Percentiles rank a stretch among this genome's conserved stretches.
Evolutionary conservation across 371 early-diverging fungal species (phyloP).

Genomic region (Mucor lusitanicus): DNA sequence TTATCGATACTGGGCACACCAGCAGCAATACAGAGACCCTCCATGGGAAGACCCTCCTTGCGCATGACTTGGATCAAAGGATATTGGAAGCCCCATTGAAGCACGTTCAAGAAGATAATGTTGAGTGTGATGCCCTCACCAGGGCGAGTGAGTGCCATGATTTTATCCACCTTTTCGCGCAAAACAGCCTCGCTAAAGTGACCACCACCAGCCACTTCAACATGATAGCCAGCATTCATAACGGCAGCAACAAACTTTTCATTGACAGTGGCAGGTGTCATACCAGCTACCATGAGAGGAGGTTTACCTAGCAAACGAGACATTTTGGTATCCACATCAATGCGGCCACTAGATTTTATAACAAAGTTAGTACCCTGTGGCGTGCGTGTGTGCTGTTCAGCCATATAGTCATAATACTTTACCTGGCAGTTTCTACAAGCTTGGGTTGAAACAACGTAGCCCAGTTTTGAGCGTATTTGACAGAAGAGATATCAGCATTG

Average conservation of each 20-base stretch:
- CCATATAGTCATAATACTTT: not conserved
- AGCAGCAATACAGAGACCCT: conserved; percentile 89
- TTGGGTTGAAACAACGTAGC: conserved; percentile 85
- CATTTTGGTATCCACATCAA: conserved; percentile 91
- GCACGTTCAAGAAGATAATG: conserved; percentile 90
- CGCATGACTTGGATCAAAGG: conserved; percentile 89
- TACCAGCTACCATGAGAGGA: conserved; percentile 89
- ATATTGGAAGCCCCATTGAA: conserved; percentile 96
- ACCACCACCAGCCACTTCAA: conserved; percentile 95
- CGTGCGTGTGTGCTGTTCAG: not conserved
- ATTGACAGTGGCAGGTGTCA: conserved; percentile 86
- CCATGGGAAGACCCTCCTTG: conserved; percentile 92
- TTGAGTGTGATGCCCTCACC: conserved; percentile 93
- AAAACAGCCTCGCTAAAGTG: conserved; percentile 88
- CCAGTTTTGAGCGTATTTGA: conserved; percentile 89
- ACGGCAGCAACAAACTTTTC: conserved; percentile 82
- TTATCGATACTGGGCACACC: conserved; percentile 93
- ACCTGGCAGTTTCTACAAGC: conserved; percentile 58
- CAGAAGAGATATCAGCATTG: conserved; percentile 75
- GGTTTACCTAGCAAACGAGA: conserved; percentile 86
- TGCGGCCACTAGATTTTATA: conserved; percentile 56
- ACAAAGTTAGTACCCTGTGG: not conserved
- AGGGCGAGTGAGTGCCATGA: conserved; percentile 75
- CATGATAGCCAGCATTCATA: conserved; percentile 94
- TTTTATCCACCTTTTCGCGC: conserved; percentile 78